Conservation (phyloP, 345 rosid genomes). For the Bruguiera gymnorhiza region DNA sequence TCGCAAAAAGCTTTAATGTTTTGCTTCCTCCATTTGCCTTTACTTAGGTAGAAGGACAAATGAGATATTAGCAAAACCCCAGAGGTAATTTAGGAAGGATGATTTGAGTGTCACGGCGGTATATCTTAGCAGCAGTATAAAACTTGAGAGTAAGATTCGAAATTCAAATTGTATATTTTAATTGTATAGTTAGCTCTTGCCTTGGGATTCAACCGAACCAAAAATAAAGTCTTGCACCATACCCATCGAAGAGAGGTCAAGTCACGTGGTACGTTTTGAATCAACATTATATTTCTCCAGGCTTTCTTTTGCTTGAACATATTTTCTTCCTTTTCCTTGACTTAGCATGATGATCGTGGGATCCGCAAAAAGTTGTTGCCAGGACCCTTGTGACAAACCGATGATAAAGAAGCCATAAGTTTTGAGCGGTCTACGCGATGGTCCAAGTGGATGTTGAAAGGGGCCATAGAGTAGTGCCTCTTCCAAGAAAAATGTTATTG, state of each 20-base stretch:
- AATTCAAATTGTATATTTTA: no score
- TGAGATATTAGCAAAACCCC: background rate
- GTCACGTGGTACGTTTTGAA: slow-evolving; percentile 12
- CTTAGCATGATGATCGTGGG: slow-evolving; percentile 18
- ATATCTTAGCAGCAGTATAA: no score
- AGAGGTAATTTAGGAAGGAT: background rate
- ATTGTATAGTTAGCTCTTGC: no score
- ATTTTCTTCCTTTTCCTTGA: background rate
- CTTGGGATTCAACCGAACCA: no score
- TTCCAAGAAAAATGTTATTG: no score
- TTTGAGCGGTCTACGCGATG: slow-evolving; percentile 18
- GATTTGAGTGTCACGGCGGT: background rate
- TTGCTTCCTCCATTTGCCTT: background rate
- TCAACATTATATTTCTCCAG: background rate
- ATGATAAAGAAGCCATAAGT: slow-evolving; percentile 12
- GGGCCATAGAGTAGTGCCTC: slow-evolving; percentile 19
- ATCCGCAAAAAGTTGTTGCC: slow-evolving; percentile 24
- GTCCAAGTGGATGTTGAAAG: slow-evolving; percentile 15
- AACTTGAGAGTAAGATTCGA: no score
- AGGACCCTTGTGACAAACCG: slow-evolving; percentile 19
- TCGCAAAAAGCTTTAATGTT: background rate
- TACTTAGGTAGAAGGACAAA: background rate
- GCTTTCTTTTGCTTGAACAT: background rate
- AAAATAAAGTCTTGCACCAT: no score
- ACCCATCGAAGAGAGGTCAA: slow-evolving; percentile 16